Percentiles rank a stretch among this genome's conserved stretches.
Conservation (phyloP, 169 alveolate genomes). For the Eimeria sp. region DNA sequence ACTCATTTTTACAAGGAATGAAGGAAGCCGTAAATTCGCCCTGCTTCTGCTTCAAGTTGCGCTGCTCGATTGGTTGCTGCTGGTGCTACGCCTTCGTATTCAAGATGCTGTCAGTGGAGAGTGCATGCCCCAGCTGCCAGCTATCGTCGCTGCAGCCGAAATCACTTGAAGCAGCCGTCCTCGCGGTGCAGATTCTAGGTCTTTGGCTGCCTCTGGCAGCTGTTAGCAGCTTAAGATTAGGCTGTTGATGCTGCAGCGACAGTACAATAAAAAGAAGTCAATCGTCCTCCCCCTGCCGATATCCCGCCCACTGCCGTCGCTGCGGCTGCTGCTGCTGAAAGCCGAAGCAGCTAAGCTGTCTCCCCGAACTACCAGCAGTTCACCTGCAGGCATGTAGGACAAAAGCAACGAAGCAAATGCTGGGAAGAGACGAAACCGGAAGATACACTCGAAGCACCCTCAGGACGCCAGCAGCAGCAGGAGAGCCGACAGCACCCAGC, state of each 20-base stretch:
- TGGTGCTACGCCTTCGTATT: neutral
- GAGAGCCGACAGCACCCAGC: too few species aligned
- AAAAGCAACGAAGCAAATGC: neutral
- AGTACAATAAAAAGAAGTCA: neutral
- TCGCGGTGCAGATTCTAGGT: neutral
- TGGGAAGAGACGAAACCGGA: neutral
- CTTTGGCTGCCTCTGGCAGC: neutral
- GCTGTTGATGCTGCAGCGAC: slow-evolving; percentile 41
- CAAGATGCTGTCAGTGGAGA: neutral
- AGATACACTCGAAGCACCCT: neutral
- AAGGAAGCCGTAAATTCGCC: neutral
- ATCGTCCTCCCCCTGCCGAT: neutral
- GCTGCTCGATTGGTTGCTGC: neutral
- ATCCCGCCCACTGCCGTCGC: neutral
- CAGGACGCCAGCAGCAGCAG: too few species aligned
- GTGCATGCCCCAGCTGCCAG: neutral
- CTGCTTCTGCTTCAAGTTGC: neutral
- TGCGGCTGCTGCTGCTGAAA: neutral
- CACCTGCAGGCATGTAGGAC: neutral
- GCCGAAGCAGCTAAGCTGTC: neutral
- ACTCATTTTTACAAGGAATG: slow-evolving; percentile 13
- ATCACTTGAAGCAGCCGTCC: neutral
- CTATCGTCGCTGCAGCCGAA: neutral
- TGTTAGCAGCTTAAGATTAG: neutral
- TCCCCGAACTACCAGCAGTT: neutral